A percentile compares a stretch with the other conserved stretches of the same genome.
Evolutionary conservation across 2,329 filamentous ascomycete genomes (phyloP).

Genomic region (Bisporella sp.): DNA sequence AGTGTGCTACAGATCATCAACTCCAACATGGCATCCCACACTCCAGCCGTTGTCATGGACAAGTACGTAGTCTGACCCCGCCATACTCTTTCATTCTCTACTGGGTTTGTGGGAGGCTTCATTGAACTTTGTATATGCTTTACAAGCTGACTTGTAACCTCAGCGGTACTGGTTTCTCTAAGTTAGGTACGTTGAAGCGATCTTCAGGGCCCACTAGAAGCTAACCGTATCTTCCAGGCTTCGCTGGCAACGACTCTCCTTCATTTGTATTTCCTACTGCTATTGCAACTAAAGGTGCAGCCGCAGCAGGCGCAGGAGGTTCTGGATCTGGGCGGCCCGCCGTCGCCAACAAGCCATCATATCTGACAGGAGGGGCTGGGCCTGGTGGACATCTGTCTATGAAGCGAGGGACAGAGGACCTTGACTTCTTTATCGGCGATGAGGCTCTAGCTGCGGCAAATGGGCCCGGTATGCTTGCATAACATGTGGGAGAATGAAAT

Average conservation of each 20-base stretch:
- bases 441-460: slow-evolving; percentile 79
- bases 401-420: slow-evolving; percentile 93
- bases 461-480: slow-evolving; percentile 59
- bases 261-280: slow-evolving; percentile 99
- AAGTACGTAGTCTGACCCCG: slow-evolving; percentile 63
- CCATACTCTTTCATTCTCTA: not conserved
- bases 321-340: slow-evolving; percentile 83
- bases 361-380: slow-evolving; percentile 84
- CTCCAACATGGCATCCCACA: slow-evolving; percentile 85
- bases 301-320: slow-evolving; percentile 57
- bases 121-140: too few species aligned
- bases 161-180: slow-evolving; percentile 98
- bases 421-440: slow-evolving; percentile 98
- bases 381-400: slow-evolving; percentile 73
- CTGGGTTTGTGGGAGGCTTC: too few species aligned
- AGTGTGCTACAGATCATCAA: slow-evolving; percentile 17
- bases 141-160: slow-evolving; percentile 22
- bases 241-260: slow-evolving; percentile 97
- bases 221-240: slow-evolving; percentile 51
- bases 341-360: slow-evolving; percentile 91
- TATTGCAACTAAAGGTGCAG: slow-evolving; percentile 85
- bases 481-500: not conserved
- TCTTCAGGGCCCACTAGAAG: not conserved
- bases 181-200: slow-evolving; percentile 68
- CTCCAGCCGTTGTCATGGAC: slow-evolving; percentile 99